Conservation (phyloP, 2,329 filamentous ascomycete genomes). For the Fusarium verrucosum region DNA sequence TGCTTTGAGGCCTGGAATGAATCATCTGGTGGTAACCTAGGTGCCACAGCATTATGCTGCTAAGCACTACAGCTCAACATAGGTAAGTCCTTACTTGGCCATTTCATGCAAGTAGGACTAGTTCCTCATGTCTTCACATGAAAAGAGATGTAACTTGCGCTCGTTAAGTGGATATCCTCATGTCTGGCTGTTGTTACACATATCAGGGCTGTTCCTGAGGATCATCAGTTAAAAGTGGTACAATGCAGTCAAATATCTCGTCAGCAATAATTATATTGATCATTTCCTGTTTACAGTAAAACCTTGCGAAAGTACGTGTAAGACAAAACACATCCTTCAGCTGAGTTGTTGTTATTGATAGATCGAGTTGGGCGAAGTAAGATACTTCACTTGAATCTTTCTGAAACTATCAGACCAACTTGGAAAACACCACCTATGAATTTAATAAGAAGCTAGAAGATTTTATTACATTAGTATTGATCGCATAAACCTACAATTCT, state of each 20-base stretch:
- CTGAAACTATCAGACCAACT: background rate
- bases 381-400: background rate
- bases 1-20: background rate
- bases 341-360: background rate
- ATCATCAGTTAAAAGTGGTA: background rate
- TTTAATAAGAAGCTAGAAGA: too few species aligned
- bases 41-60: background rate
- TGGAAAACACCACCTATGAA: too few species aligned
- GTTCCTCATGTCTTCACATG: background rate
- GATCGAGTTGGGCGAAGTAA: background rate
- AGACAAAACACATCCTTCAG: background rate
- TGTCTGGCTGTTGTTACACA: background rate
- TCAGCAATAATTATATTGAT: background rate
- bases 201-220: background rate
- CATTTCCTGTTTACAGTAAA: background rate
- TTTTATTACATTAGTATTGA: too few species aligned
- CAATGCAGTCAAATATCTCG: background rate
- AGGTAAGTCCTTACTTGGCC: background rate
- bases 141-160: background rate
- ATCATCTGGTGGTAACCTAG: background rate
- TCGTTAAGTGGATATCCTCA: background rate
- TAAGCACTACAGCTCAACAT: too few species aligned
- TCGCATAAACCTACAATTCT: too few species aligned
- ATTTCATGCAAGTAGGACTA: background rate
- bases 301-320: background rate